Base-by-base conservation (phyloP, 148 eudicot species). In the Diospyros kaki region DNA sequence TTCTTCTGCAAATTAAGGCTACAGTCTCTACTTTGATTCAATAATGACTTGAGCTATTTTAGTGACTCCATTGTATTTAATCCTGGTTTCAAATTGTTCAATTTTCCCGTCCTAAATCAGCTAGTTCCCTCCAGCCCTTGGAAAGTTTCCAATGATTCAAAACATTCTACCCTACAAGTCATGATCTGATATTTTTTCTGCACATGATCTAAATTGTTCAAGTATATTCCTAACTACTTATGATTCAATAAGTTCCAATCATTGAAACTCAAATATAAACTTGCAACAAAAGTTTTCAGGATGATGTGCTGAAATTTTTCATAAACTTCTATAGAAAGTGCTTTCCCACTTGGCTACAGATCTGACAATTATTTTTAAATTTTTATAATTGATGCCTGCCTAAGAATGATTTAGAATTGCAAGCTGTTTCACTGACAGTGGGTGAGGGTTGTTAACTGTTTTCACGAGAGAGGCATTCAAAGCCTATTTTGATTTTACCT, bases 251-350 rank as follows among this genome's bases (percentile, higher is more conserved):
- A 54, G 13, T 2, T 40, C 28, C 28, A 11, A 7, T 41, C 3
- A 58, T 1, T 17, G 61, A 58, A 58, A 14, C 61, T 58, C 18
- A 67, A 45, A 2, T n/a, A 45, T 28, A 65, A 65, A 8, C 6
- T 58, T 58, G 15, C 11, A 65, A 39, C 7, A 12, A 41, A 64
- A 64, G 51, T 65, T 44, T 15, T 17, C 42, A 13, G 68, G 68
- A 65, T 65, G 4, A 14, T 65, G 6, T n/a, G 28, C 46, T 65
- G 10, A 65, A 65, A 53, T 42, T 3, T 65, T 65, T 48, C 68
- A 65, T 44, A 11, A 58, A 65, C 51, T 65, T 65, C 44, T 65
- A 51, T 17, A 65, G 51, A 51, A 6, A 65, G 50, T 65, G 68
- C 68, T 12, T 65, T 51, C 28, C 68, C 42, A 5, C 15, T 28